phyloP scores from a whole-genome alignment of 2,329 filamentous ascomycete genomes.

The Trichoderma sp. region DNA sequence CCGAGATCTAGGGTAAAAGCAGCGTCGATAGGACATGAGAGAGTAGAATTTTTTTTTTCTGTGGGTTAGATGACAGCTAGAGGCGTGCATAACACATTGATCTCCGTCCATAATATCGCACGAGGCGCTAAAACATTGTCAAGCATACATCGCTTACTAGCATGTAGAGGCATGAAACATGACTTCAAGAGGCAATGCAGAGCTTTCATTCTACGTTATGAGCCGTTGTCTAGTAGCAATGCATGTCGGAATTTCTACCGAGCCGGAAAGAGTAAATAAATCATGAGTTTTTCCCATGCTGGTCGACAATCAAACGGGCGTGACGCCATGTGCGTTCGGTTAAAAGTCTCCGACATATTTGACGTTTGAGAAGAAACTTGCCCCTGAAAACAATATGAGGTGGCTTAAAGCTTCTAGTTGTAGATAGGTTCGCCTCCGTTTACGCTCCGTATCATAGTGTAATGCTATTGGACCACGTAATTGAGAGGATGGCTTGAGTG shows the following conservation, averaged over 20 bases:
- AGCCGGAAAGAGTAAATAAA: neutral
- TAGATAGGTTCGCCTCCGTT: neutral
- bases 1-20: neutral
- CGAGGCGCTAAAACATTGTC: constrained; percentile 6
- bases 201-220: neutral
- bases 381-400: constrained; percentile 6
- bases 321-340: constrained; percentile 5
- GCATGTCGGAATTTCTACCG: neutral
- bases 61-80: neutral
- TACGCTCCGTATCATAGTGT: neutral
- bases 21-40: neutral
- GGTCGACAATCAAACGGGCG: neutral
- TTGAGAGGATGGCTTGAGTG: neutral
- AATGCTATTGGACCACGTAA: neutral
- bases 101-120: neutral
- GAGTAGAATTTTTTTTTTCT: neutral
- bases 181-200: neutral
- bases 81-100: neutral
- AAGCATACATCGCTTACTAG: constrained; percentile 5
- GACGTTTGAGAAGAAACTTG: neutral
- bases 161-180: constrained; percentile 1
- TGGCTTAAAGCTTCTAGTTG: neutral
- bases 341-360: neutral
- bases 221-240: neutral
- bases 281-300: neutral